phyloP scores from a whole-genome alignment of 768 basidiomycete species.

The Flagelloscypha sp. region DNA sequence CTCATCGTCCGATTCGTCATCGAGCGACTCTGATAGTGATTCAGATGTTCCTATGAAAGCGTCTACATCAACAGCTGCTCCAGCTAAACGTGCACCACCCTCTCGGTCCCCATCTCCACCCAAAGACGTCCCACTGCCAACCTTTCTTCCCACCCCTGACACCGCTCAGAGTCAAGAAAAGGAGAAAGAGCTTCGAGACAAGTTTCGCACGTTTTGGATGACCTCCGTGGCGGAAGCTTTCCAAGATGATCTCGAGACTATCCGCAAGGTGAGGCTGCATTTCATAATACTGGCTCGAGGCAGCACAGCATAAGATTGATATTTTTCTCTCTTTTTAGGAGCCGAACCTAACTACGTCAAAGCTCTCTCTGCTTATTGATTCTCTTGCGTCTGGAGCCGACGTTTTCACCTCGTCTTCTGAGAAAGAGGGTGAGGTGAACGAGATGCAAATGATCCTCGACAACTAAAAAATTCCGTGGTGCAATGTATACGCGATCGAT shows the following conservation, averaged over 20 bases:
- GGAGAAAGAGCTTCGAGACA: constrained; percentile 52
- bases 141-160: too few relatives aligned
- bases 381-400: constrained; percentile 75
- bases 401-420: constrained; percentile 45
- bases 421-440: constrained; percentile 27
- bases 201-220: constrained; percentile 86
- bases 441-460: constrained; percentile 75
- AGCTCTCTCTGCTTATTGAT: constrained; percentile 70
- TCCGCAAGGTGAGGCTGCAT: constrained; percentile 55
- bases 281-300: background rate
- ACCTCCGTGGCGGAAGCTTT: constrained; percentile 73
- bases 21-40: too few relatives aligned
- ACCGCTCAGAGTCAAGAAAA: too few relatives aligned
- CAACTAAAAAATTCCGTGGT: too few relatives aligned
- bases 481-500: too few relatives aligned
- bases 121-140: too few relatives aligned
- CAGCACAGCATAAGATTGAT: too few relatives aligned
- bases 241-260: constrained; percentile 73
- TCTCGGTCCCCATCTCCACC: too few relatives aligned
- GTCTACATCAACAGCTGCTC: too few relatives aligned
- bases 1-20: too few relatives aligned
- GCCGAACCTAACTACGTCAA: constrained; percentile 58
- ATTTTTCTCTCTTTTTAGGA: constrained; percentile 25
- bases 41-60: too few relatives aligned
- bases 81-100: too few relatives aligned